Conservation (phyloP, 2,329 filamentous ascomycete genomes). For the Fusarium tuaranense region DNA sequence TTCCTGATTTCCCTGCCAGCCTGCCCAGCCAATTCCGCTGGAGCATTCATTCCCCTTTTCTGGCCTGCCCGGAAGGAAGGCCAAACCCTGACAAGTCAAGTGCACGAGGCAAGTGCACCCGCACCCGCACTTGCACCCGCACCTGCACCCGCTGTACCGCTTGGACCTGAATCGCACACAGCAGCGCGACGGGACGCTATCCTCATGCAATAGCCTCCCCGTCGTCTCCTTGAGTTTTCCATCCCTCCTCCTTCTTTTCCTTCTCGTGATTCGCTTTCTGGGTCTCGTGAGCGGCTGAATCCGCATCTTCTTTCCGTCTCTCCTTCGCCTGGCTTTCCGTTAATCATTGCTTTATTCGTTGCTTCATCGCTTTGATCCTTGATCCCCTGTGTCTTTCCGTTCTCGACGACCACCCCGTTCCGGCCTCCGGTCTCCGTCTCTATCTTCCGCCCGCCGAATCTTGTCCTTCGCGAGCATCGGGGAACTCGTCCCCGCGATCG, state of each 20-base stretch:
- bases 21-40: neutral
- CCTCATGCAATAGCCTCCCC: constrained; percentile 26
- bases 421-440: constrained; percentile 24
- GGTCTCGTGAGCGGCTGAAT: constrained; percentile 28
- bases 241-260: constrained; percentile 28
- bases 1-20: constrained; percentile 5
- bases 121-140: constrained; percentile 27
- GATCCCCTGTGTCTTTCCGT: constrained; percentile 30
- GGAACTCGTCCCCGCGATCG: constrained; percentile 22
- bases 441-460: constrained; percentile 19
- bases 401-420: constrained; percentile 26
- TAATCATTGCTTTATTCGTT: constrained; percentile 38
- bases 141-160: constrained; percentile 25
- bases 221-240: constrained; percentile 24
- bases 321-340: constrained; percentile 25
- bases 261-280: constrained; percentile 21
- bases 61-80: neutral
- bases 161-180: constrained; percentile 38
- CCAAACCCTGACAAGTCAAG: constrained; percentile 11
- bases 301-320: constrained; percentile 32
- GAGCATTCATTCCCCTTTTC: constrained; percentile 6
- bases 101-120: constrained; percentile 25
- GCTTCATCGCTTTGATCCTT: constrained; percentile 16
- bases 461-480: constrained; percentile 28
- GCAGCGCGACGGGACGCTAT: constrained; percentile 34